Evolutionary conservation across 208 protist species (phyloP), one percentile per base, ranked within the genome.

Genomic region (Blastocrithidia nonstop): DNA sequence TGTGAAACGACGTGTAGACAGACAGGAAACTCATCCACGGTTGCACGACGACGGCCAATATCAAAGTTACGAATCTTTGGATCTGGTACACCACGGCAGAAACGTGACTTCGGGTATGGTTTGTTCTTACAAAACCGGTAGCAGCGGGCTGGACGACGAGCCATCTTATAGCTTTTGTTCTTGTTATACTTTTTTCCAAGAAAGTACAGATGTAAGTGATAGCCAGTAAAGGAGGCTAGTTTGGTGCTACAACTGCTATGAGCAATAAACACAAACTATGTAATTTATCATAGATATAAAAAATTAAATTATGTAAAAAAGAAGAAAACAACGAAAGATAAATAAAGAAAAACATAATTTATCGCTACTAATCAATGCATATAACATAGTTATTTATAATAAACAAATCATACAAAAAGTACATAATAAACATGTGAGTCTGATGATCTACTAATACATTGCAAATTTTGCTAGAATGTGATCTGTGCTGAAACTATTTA

Each of bases 41-140:
- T 45, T 35, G 96, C 95, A 56, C 82, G 94, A 76, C 98, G 99
- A 43, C 79, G 83, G 60, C 97, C 98, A 37, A 98, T 82, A 70
- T 99, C 98, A 62, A 93, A 99, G 66, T 97, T 98, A 53, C 93
- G 78, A 73, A 98, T 96, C 71, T 98, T 98, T 22, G 94, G 69
- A 61, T 97, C 91, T 45, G 97, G 98, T 24, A 99, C 97, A 96
- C 96, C 97, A 72, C 98, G 95, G 82, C 94, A 98, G 84, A 96
- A 99, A 44, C 79, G 66, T 13, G 72, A 86, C 72, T 88, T 88
- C 28, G 66, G 59, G 55, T 76, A 83, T 52, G 65, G 65, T 37
- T 79, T 80, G 57, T 71, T 69, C 52, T 71, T 75, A 54, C 51
- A 71, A 54, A 68, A 79, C 36, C 59, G 55, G 58, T 72, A 74